Conservation (phyloP, 768 basidiomycete species). For the Pluteus cervinus region DNA sequence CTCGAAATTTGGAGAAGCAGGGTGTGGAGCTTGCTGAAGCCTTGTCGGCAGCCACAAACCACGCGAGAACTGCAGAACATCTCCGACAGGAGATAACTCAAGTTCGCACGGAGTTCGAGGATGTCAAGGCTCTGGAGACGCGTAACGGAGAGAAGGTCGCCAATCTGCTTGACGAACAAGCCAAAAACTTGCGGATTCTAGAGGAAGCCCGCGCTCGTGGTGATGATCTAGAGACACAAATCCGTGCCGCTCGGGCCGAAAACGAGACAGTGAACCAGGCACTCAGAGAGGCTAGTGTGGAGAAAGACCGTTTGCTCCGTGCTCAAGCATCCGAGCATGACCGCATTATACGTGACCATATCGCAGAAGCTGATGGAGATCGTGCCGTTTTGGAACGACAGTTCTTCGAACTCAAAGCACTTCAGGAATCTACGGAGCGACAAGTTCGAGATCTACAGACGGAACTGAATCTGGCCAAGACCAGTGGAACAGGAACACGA, state of each 20-base stretch:
- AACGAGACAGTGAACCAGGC: conserved; percentile 66
- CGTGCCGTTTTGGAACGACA: conserved; percentile 89
- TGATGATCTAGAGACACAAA: conserved; percentile 71
- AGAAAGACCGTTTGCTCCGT: conserved; percentile 74
- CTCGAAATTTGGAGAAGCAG: conserved; percentile 49
- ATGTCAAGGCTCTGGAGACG: conserved; percentile 60
- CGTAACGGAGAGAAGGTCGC: conserved; percentile 59
- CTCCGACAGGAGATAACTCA: conserved; percentile 60
- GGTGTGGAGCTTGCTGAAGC: conserved; percentile 49
- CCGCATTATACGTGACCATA: conserved; percentile 73
- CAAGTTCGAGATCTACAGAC: conserved; percentile 59
- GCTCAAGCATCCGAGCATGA: conserved; percentile 67
- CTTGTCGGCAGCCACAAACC: conserved; percentile 63
- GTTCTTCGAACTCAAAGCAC: conserved; percentile 64
- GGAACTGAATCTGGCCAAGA: conserved; percentile 57
- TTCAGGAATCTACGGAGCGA: conserved; percentile 52
- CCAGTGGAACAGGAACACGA: conserved; percentile 61
- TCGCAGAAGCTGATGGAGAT: conserved; percentile 91
- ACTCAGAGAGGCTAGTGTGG: conserved; percentile 58
- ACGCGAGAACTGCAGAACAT: conserved; percentile 50
- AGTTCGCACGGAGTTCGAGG: conserved; percentile 56
- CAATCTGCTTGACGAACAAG: conserved; percentile 69
- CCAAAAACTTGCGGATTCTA: conserved; percentile 58
- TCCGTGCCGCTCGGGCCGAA: conserved; percentile 64
- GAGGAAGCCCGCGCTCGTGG: conserved; percentile 72